Conservation (phyloP, 2,329 filamentous ascomycete species). For the Elsinoe fawcettii region DNA sequence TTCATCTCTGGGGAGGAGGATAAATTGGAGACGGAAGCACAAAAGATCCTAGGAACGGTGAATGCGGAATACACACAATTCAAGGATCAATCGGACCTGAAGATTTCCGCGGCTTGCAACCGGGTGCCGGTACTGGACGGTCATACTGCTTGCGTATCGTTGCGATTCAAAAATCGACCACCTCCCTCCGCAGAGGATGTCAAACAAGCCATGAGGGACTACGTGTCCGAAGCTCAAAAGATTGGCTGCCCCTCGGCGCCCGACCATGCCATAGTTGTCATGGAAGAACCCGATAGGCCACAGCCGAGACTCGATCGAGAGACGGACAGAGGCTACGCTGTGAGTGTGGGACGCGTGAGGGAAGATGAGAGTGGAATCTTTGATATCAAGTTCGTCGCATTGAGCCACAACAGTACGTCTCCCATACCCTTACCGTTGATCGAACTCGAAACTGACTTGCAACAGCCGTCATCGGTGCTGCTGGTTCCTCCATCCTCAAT, state of each 20-base stretch:
- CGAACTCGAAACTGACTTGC: constrained; percentile 2
- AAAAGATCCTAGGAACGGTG: constrained; percentile 80
- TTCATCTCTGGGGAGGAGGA: constrained; percentile 92
- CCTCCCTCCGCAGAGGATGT: constrained; percentile 68
- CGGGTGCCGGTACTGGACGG: constrained; percentile 92
- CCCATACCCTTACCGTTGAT: neutral
- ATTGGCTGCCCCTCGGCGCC: constrained; percentile 86
- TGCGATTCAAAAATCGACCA: constrained; percentile 70
- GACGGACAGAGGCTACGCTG: constrained; percentile 75
- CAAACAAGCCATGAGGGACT: constrained; percentile 69
- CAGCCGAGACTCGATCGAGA: constrained; percentile 88
- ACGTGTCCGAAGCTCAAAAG: constrained; percentile 71
- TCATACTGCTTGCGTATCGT: constrained; percentile 87
- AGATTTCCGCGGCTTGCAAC: constrained; percentile 82
- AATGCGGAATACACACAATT: constrained; percentile 67
- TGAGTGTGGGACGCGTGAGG: constrained; percentile 79
- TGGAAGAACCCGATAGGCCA: constrained; percentile 82
- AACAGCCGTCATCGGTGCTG: constrained; percentile 82
- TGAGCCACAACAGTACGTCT: constrained; percentile 68
- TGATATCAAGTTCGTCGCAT: constrained; percentile 87
- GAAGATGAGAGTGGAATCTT: constrained; percentile 85
- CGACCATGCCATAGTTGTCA: constrained; percentile 70
- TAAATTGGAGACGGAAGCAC: constrained; percentile 89
- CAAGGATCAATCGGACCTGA: constrained; percentile 63
- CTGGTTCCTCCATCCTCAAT: constrained; percentile 92